Evolutionary conservation across 164 flowering plant genomes (phyloP).

Genomic region (Houttuynia cordata): DNA sequence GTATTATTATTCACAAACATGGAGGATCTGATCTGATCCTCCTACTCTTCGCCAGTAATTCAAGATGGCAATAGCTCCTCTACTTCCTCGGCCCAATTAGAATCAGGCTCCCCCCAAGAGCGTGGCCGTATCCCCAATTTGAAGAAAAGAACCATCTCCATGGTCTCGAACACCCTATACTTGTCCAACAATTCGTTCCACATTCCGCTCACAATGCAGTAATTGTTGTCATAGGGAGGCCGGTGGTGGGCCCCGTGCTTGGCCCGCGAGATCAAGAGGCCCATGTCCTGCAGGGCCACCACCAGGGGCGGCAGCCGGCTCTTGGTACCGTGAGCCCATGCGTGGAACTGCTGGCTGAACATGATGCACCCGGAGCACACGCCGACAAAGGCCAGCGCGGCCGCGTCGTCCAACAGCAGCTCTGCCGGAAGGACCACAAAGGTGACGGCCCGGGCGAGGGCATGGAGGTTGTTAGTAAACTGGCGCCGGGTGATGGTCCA

Average conservation of each 20-base stretch:
- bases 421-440: constrained; percentile 48
- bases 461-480: constrained; percentile 65
- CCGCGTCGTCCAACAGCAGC: constrained; percentile 21
- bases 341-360: constrained; percentile 93
- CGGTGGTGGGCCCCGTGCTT: constrained; percentile 73
- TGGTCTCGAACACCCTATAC: constrained; percentile 38
- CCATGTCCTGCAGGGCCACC: constrained; percentile 60
- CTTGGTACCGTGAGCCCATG: constrained; percentile 84
- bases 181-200: constrained; percentile 71
- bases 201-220: constrained; percentile 80
- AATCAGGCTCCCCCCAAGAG: constrained; percentile 86
- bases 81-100: no score
- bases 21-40: no score
- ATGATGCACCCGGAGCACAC: constrained; percentile 60
- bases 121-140: constrained; percentile 59
- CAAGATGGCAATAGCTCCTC: no score
- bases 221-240: constrained; percentile 63
- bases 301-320: constrained; percentile 54
- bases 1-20: no score
- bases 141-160: constrained; percentile 71
- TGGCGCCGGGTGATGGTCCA: constrained; percentile 77
- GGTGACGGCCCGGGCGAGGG: constrained; percentile 47
- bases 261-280: constrained; percentile 53
- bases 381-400: constrained; percentile 35
- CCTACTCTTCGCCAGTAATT: no score